Conservation (phyloP, 2,329 filamentous ascomycete genomes). For the Fusarium floridanum region DNA sequence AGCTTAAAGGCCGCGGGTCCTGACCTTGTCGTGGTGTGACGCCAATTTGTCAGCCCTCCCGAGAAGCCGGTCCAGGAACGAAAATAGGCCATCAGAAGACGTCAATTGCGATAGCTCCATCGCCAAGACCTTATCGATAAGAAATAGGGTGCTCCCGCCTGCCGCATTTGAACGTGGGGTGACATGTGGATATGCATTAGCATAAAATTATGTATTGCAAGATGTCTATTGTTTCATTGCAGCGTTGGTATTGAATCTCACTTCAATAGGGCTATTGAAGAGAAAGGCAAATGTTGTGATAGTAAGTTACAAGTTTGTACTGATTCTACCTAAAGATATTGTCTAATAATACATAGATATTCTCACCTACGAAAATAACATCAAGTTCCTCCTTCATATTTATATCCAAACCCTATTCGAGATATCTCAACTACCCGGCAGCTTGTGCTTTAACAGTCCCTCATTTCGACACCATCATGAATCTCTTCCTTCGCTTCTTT, state of each 20-base stretch:
- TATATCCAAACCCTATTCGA: neutral
- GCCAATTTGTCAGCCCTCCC: constrained; percentile 42
- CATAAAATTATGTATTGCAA: neutral
- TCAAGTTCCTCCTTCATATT: neutral
- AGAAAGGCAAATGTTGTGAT: neutral
- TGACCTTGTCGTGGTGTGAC: constrained; percentile 34
- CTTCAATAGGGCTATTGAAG: neutral
- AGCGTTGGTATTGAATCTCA: neutral
- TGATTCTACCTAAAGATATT: neutral
- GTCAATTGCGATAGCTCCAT: neutral
- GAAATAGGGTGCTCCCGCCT: neutral
- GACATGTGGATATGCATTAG: neutral
- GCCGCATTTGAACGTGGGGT: neutral
- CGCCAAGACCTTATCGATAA: constrained; percentile 11
- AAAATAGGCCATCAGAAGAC: neutral
- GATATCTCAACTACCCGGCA: neutral
- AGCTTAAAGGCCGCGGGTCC: constrained; percentile 6
- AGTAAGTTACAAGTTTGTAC: neutral
- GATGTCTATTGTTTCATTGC: neutral
- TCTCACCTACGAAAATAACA: neutral
- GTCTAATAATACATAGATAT: neutral
- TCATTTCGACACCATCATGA: neutral
- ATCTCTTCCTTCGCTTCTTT: neutral
- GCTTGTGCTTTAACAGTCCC: neutral
- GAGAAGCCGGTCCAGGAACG: constrained; percentile 10